A percentile compares a stretch with the other conserved stretches of the same genome.
phyloP scores from a whole-genome alignment of 23 red algal genomes.

The Cyanidium caldarium region DNA sequence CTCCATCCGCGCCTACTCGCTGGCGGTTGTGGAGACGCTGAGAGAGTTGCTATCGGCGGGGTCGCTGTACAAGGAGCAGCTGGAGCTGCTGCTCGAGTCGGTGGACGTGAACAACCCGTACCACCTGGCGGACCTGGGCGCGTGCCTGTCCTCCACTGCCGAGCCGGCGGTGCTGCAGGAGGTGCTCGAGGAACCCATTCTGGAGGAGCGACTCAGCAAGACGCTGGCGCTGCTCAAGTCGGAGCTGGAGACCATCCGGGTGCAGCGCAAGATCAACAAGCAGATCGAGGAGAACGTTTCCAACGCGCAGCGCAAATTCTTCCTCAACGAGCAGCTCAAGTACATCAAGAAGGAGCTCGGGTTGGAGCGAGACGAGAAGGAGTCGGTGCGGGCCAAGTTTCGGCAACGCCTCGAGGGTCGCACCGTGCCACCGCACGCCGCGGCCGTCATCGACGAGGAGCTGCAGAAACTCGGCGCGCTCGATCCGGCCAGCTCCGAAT shows the following conservation, averaged over 20 bases:
- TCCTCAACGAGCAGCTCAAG: conserved; percentile 95
- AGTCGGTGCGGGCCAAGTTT: conserved; percentile 49
- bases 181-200: conserved; percentile 60
- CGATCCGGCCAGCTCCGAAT: conserved; percentile 86
- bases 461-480: conserved; percentile 67
- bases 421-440: conserved; percentile 42
- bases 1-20: conserved; percentile 65
- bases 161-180: conserved; percentile 76
- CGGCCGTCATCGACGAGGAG: conserved; percentile 58
- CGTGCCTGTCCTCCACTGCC: conserved; percentile 65
- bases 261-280: conserved; percentile 76
- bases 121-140: conserved; percentile 84
- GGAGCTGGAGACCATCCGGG: conserved; percentile 78
- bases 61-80: conserved; percentile 91
- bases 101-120: conserved; percentile 90
- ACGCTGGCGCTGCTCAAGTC: conserved; percentile 67
- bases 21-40: conserved; percentile 76
- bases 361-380: conserved; percentile 88
- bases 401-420: conserved; percentile 49
- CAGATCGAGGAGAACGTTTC: conserved; percentile 87
- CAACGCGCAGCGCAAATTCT: conserved; percentile 69
- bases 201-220: conserved; percentile 64
- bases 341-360: conserved; percentile 88
- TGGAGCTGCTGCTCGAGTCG: conserved; percentile 66
- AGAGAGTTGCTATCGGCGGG: conserved; percentile 60